These are phyloP conservation scores for Trichophyton schoenleinii DNA, from an alignment of 2,329 filamentous ascomycete genomes.

Conservation along the genomic window DNA sequence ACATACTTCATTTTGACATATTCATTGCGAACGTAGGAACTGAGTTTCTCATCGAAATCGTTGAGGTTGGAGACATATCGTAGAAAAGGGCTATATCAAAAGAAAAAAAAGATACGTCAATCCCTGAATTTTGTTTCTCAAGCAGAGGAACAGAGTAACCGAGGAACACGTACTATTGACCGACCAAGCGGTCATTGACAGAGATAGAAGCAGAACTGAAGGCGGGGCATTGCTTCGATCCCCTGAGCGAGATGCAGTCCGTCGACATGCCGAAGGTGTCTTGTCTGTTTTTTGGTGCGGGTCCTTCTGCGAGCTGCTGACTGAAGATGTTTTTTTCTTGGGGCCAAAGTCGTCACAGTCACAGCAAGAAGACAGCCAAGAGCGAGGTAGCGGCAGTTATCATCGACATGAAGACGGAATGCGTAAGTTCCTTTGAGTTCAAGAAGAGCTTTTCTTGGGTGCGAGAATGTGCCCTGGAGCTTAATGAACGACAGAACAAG, in stretches of 20 bases:
- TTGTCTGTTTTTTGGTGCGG: not conserved
- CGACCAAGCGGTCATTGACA: constrained; percentile 44
- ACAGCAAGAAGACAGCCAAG: not conserved
- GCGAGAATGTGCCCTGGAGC: not conserved
- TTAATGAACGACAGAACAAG: not conserved
- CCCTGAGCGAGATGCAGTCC: constrained; percentile 54
- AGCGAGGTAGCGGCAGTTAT: not conserved
- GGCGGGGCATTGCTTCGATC: constrained; percentile 58
- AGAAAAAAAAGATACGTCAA: not conserved
- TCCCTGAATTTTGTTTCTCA: not conserved
- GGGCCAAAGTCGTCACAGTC: not conserved
- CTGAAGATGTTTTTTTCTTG: not conserved
- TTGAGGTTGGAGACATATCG: constrained; percentile 61
- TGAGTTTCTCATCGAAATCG: constrained; percentile 66
- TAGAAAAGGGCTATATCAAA: constrained; percentile 60
- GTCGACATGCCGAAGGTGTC: constrained; percentile 21
- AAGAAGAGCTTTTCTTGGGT: not conserved
- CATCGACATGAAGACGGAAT: constrained; percentile 1
- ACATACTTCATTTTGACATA: constrained; percentile 70
- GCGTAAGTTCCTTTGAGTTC: not conserved
- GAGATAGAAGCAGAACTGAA: constrained; percentile 63
- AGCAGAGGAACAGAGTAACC: constrained; percentile 5
- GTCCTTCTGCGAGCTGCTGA: not conserved
- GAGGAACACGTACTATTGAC: constrained; percentile 48
- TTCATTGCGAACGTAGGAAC: constrained; percentile 56